These are phyloP conservation scores for Phytophthora constricta DNA, from an alignment of 352 stramenopile genomes.

Conservation along the genomic window DNA sequence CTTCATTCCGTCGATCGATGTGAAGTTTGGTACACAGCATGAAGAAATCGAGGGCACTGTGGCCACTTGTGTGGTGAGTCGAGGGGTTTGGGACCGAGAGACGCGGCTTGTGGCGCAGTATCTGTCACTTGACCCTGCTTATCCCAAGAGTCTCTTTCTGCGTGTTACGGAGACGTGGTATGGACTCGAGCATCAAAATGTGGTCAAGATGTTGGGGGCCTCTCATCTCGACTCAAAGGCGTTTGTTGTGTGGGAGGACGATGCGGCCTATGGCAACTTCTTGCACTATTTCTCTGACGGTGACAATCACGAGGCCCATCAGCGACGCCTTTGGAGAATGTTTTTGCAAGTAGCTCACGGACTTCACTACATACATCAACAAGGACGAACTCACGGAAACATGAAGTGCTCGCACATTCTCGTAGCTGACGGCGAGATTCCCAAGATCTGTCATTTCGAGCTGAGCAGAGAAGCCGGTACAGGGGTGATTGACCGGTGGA, in stretches of 20 bases:
- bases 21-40: conserved; percentile 11
- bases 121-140: conserved; percentile 10
- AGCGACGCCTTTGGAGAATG: conserved; percentile 27
- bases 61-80: conserved; percentile 10
- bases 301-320: conserved; percentile 8
- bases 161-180: conserved; percentile 29
- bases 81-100: conserved; percentile 24
- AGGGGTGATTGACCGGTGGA: conserved; percentile 27
- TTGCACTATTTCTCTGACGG: conserved; percentile 23
- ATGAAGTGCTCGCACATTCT: conserved; percentile 36
- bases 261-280: conserved; percentile 20
- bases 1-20: conserved; percentile 33
- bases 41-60: conserved; percentile 1
- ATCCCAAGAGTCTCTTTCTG: conserved; percentile 23
- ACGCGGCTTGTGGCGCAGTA: conserved; percentile 28
- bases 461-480: conserved; percentile 10
- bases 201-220: conserved; percentile 28
- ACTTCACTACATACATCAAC: conserved; percentile 27
- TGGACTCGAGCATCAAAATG: conserved; percentile 26
- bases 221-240: conserved; percentile 11
- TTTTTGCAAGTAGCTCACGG: conserved; percentile 30
- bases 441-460: conserved; percentile 35
- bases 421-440: conserved; percentile 10
- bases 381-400: conserved; percentile 19
- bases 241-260: conserved; percentile 31